phyloP scores from a whole-genome alignment of 768 basidiomycete species.

The Piloderma croceum region DNA sequence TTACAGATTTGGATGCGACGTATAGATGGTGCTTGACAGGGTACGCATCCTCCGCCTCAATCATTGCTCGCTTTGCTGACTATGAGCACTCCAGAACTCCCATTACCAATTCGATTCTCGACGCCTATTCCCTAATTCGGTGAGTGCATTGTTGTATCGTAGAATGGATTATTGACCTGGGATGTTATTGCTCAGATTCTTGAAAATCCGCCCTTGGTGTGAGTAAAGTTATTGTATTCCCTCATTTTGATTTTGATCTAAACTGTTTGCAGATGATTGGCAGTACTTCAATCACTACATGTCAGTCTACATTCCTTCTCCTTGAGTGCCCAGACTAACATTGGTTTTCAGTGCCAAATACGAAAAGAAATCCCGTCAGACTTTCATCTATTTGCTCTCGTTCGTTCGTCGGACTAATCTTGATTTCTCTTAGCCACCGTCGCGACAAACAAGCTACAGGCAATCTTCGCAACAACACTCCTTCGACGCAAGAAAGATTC shows the following conservation, averaged over 20 bases:
- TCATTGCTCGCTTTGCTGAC: conserved; percentile 2
- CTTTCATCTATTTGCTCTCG: too few relatives aligned
- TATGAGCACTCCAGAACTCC: conserved; percentile 41
- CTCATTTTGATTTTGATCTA: too few relatives aligned
- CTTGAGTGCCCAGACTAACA: too few relatives aligned
- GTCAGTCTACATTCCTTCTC: too few relatives aligned
- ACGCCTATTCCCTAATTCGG: conserved; percentile 45
- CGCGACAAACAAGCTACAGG: conserved; percentile 55
- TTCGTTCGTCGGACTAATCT: conserved; percentile 9
- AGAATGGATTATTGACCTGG: too few relatives aligned
- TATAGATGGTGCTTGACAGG: conserved; percentile 69
- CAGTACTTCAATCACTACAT: conserved; percentile 26
- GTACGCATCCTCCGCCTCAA: conserved; percentile 22
- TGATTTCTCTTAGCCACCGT: conserved; percentile 35
- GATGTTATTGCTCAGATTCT: conserved; percentile 37
- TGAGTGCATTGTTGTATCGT: conserved; percentile 38
- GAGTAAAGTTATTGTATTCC: too few relatives aligned
- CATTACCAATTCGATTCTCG: conserved; percentile 55
- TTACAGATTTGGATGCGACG: conserved; percentile 43
- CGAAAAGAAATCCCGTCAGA: too few relatives aligned
- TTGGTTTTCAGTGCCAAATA: too few relatives aligned
- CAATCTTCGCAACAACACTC: conserved; percentile 47
- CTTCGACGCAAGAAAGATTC: conserved; percentile 62
- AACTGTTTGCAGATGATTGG: too few relatives aligned
- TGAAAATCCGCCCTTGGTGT: conserved; percentile 33